These are phyloP conservation scores for Bryoerythrophyllum caledonicum DNA, from an alignment of 225 moss, liverwort and hornwort genomes.

Conservation along the genomic window DNA sequence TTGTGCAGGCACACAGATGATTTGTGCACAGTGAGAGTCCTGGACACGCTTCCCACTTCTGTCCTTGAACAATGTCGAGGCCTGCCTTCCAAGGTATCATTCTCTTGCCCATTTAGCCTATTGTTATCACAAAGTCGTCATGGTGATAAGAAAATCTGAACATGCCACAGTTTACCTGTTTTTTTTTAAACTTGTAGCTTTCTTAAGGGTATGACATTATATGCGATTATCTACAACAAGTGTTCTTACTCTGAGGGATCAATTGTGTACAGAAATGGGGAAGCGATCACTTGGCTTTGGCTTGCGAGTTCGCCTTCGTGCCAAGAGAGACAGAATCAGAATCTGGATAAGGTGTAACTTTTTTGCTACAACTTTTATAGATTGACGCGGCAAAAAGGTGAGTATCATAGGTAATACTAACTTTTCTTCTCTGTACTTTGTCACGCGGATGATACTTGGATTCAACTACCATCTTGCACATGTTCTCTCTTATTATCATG, in stretches of 20 bases:
- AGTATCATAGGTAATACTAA: neutral
- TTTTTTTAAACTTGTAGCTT: neutral
- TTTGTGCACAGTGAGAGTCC: slow-evolving; percentile 49
- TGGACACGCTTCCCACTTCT: slow-evolving; percentile 64
- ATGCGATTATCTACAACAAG: neutral
- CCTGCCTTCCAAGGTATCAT: slow-evolving; percentile 59
- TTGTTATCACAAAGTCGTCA: neutral
- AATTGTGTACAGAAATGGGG: slow-evolving; percentile 58
- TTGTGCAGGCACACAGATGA: slow-evolving; percentile 72
- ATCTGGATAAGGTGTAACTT: neutral
- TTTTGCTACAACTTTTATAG: neutral
- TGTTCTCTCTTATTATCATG: neutral
- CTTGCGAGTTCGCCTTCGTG: slow-evolving; percentile 60
- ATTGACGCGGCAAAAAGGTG: too few species aligned
- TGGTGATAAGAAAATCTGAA: too few species aligned
- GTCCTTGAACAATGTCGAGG: slow-evolving; percentile 52
- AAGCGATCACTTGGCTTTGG: slow-evolving; percentile 74
- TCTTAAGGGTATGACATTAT: too few species aligned
- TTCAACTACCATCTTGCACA: neutral
- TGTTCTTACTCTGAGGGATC: neutral
- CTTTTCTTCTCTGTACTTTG: neutral
- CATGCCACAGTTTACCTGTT: neutral
- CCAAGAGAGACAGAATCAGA: slow-evolving; percentile 7
- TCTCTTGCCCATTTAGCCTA: neutral
- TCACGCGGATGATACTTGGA: neutral